These are phyloP conservation scores for Malus hybrid DNA, from an alignment of 331 rosid species.

Conservation along the genomic window DNA sequence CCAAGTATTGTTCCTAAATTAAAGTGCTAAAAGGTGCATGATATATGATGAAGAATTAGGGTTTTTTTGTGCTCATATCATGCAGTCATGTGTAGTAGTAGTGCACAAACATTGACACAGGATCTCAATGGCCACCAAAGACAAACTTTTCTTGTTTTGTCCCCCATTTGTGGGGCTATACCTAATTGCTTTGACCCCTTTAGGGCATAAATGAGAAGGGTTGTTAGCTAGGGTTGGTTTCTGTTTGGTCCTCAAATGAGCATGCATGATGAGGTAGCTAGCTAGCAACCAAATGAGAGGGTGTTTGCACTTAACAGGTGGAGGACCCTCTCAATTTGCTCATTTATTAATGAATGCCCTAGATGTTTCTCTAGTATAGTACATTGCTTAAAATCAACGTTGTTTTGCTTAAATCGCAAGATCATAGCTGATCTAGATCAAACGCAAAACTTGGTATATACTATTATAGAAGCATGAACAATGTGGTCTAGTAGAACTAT, in stretches of 20 bases:
- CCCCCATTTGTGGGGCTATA: background rate
- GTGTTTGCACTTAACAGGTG: background rate
- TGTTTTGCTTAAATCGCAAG: too few species aligned
- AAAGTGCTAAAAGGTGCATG: too few species aligned
- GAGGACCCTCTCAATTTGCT: background rate
- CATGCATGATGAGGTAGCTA: background rate
- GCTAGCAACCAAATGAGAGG: background rate
- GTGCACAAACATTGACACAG: background rate
- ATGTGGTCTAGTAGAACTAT: too few species aligned
- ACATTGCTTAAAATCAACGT: too few species aligned
- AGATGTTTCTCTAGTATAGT: too few species aligned
- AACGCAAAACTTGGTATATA: too few species aligned
- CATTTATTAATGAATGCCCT: background rate
- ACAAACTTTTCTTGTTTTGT: background rate
- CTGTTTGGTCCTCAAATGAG: background rate
- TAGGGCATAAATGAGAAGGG: background rate
- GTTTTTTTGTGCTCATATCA: too few species aligned
- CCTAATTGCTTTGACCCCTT: background rate
- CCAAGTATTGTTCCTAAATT: too few species aligned
- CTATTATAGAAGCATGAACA: too few species aligned
- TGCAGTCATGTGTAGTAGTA: background rate
- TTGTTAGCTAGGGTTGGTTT: background rate
- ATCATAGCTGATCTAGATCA: too few species aligned
- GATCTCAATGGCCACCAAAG: background rate
- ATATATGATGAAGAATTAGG: too few species aligned